phyloP scores from a whole-genome alignment of 176 grass and related monocot species.

The Themeda triandra region DNA sequence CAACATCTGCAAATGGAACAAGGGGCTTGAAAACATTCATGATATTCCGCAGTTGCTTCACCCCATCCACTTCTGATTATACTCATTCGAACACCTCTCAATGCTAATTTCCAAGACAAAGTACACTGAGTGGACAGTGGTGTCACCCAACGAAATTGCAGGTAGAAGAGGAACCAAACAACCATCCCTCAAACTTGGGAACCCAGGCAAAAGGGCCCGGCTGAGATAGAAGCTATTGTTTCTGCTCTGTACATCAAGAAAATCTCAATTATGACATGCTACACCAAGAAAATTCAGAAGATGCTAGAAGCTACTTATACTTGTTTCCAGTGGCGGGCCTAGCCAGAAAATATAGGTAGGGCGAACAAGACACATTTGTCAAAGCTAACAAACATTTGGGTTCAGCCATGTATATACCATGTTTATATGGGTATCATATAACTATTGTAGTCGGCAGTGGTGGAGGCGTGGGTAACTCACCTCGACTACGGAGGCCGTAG shows the following conservation, averaged over 20 bases:
- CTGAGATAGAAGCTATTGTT: neutral
- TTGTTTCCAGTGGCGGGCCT: neutral
- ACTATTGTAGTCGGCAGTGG: neutral
- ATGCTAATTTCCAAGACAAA: neutral
- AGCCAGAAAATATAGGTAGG: neutral
- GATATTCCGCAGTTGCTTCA: neutral
- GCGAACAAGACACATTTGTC: neutral
- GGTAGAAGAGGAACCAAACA: neutral
- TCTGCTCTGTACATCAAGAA: neutral
- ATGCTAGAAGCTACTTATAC: neutral
- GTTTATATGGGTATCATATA: neutral
- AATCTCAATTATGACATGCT: neutral
- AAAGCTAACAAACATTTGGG: neutral
- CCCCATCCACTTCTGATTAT: neutral
- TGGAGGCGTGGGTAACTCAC: no score
- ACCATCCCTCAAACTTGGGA: neutral
- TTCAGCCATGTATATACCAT: neutral
- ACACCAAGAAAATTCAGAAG: neutral
- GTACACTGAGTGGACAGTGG: neutral
- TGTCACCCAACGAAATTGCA: neutral
- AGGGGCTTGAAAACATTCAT: neutral
- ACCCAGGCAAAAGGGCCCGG: neutral
- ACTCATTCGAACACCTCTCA: neutral
- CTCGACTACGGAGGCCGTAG: no score
- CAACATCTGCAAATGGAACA: neutral